Base-by-base conservation (phyloP, 352 stramenopile genomes). In the Phytophthora pini region DNA sequence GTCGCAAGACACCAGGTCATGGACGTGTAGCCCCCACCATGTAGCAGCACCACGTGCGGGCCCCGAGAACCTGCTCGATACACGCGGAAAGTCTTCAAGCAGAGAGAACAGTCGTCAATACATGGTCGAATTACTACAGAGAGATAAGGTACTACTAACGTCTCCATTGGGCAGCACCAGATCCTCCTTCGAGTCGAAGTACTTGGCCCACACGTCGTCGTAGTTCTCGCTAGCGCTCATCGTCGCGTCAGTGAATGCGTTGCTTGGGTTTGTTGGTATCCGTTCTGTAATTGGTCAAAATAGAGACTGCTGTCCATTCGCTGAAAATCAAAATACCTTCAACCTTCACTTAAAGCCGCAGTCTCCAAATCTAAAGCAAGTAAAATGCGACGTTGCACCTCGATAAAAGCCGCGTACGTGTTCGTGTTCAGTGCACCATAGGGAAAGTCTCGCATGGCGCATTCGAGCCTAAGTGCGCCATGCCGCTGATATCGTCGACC, bases 1-100 rank as follows among this genome's bases (percentile, higher is more conserved):
- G 86, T 80, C 36, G 89, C 77, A 15, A 94, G 72, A 56, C 83
- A 87, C 84, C 88, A 97, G 49, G 87, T 95, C 77, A 97, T 90
- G 49, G 83, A 92, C 22, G 85, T 92, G 72, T 94, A 93, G 55
- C 89, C 89, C 17, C 83, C 88, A 39, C 89, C 89, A 58, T 97
- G 89, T 43, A 97, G 72, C 55, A 95, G 70, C 46, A 97, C 82
- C 26, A 96, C 65, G 48, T 92, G 77, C 15, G 88, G 85, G 8
- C 88, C 88, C 36, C 79, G 44, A 12, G 66, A 79, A 24, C 89
- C 89, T 34, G 87, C 82, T 36, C 70, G 70, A 66, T 96, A 97
- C 49, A 88, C 84, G 27, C 86, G 76, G 63, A 96, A 97, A 32
- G 81, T 77, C 89, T 97, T 50, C 13, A 53, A 56, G 2, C 10